These are phyloP conservation scores for Lachnellula hyalina DNA, from an alignment of 2,329 filamentous ascomycete genomes.

Conservation along the genomic window DNA sequence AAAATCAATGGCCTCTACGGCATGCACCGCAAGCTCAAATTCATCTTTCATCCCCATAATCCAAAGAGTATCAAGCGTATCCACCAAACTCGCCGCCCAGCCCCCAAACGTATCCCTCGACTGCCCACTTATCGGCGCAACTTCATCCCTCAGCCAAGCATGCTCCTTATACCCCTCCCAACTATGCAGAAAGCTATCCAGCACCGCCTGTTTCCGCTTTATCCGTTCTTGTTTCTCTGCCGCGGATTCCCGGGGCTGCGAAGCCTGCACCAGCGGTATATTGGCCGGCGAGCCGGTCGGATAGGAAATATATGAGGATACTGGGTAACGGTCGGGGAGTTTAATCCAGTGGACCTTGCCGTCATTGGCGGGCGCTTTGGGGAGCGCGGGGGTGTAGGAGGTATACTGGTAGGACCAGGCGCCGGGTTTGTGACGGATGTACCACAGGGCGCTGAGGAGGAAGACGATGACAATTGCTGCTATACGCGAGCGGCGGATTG, in stretches of 20 bases:
- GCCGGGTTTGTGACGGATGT: constrained; percentile 18
- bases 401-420: constrained; percentile 20
- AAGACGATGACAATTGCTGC: constrained; percentile 19
- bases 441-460: constrained; percentile 22
- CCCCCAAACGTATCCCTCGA: constrained; percentile 80
- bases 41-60: constrained; percentile 77
- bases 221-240: constrained; percentile 21
- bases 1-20: constrained; percentile 73
- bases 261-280: constrained; percentile 26
- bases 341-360: constrained; percentile 46
- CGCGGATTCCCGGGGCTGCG: constrained; percentile 18
- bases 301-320: constrained; percentile 24
- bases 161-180: constrained; percentile 78
- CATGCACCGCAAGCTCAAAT: constrained; percentile 70
- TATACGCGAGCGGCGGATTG: constrained; percentile 25
- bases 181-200: constrained; percentile 35
- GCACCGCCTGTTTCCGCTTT: constrained; percentile 22
- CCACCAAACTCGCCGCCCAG: constrained; percentile 84
- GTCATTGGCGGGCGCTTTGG: constrained; percentile 40
- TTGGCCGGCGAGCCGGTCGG: constrained; percentile 22
- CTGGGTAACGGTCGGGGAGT: constrained; percentile 25
- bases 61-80: constrained; percentile 78
- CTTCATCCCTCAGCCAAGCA: constrained; percentile 83
- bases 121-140: constrained; percentile 63
- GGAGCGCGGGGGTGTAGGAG: constrained; percentile 11